Conservation (phyloP, 306 rosid species). For the Neltuma alba region DNA sequence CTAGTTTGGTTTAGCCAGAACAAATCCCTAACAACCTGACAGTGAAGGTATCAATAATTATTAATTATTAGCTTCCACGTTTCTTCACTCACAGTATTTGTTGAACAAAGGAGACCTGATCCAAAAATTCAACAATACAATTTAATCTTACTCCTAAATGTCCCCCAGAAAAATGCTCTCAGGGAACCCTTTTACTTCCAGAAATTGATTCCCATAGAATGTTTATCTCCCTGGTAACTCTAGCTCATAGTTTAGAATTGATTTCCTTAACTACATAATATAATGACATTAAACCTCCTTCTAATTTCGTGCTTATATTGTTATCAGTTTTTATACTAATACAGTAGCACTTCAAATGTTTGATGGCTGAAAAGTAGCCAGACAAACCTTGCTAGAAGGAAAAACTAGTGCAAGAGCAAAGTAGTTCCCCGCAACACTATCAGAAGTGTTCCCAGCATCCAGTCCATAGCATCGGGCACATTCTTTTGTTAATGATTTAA, state of each 20-base stretch:
- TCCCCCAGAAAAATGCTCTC: not conserved
- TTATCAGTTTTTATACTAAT: constrained; percentile 1
- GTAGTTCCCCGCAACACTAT: constrained; percentile 58
- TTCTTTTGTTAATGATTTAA: constrained; percentile 61
- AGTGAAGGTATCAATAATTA: not conserved
- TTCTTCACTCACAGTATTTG: not conserved
- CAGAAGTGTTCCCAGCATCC: constrained; percentile 30
- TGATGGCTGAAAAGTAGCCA: not conserved
- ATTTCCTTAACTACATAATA: constrained; percentile 1
- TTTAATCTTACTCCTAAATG: not conserved
- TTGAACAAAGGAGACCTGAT: not conserved
- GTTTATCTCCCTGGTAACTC: not conserved
- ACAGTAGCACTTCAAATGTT: not conserved
- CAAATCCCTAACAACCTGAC: not conserved
- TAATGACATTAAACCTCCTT: not conserved
- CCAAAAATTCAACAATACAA: not conserved
- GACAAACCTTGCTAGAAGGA: constrained; percentile 75
- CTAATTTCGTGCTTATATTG: not conserved
- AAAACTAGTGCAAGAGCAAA: constrained; percentile 76
- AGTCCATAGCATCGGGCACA: constrained; percentile 51
- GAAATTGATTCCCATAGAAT: not conserved
- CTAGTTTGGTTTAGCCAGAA: constrained; percentile 6
- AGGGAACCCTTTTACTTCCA: not conserved
- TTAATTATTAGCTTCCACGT: not conserved
- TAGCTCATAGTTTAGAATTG: not conserved